Conservation (phyloP, 108 stramenopile species). For the Epipyxis sp. region DNA sequence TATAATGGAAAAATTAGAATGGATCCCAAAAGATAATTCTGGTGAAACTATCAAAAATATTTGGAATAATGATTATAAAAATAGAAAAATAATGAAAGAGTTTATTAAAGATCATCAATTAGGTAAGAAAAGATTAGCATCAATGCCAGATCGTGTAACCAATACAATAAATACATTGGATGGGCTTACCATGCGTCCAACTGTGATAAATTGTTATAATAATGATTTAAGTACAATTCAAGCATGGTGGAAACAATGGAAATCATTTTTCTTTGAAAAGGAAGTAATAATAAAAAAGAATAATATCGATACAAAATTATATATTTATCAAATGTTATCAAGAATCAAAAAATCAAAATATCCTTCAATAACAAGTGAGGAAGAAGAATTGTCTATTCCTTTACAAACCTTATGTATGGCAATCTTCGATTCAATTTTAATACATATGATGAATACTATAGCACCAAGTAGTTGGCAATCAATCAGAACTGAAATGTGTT, state of each 20-base stretch:
- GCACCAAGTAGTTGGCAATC: conserved; percentile 71
- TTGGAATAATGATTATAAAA: conserved; percentile 74
- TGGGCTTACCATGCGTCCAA: conserved; percentile 68
- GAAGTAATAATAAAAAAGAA: not conserved
- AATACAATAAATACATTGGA: conserved; percentile 74
- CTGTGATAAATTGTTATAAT: conserved; percentile 89
- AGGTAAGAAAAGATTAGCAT: conserved; percentile 81
- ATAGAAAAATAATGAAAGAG: conserved; percentile 73
- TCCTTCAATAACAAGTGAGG: conserved; percentile 36
- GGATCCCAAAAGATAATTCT: conserved; percentile 52
- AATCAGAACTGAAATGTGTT: conserved; percentile 75
- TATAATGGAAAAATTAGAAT: conserved; percentile 64
- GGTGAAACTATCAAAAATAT: conserved; percentile 41
- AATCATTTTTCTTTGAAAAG: conserved; percentile 78
- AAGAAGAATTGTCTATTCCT: conserved; percentile 39
- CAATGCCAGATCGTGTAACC: conserved; percentile 90
- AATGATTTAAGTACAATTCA: conserved; percentile 65
- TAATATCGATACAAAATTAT: not conserved
- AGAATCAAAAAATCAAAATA: conserved; percentile 38
- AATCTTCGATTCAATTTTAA: conserved; percentile 67
- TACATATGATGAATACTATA: conserved; percentile 86
- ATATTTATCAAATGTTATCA: conserved; percentile 10
- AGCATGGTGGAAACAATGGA: conserved; percentile 83
- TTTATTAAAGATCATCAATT: conserved; percentile 77
- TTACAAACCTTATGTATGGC: conserved; percentile 38